Base-by-base conservation (phyloP, 257 asterid genomes). In the Forsythia suspensa region DNA sequence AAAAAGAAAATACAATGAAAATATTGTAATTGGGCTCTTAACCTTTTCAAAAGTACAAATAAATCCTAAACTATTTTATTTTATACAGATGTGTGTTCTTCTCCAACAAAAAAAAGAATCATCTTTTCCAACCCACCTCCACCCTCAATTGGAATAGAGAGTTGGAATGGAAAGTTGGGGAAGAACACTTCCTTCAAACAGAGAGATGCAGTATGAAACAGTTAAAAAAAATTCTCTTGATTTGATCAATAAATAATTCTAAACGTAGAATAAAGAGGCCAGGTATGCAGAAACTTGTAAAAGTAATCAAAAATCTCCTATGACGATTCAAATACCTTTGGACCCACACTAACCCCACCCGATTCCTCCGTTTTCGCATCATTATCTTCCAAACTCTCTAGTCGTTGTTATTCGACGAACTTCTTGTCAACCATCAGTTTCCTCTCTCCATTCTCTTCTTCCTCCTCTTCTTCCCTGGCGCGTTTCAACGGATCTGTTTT, bases 241-340 rank as follows among this genome's bases (percentile, higher is more conserved):
- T 1, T 40, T 39, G 24, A 20, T 20, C 40, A 42, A 36, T 42
- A 34, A 18, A 69, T 11, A 20, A 51, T 3, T 6, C 8, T 20
- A 20, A 65, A 20, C 0, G 24, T 5, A 39, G 20, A 20, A 9
- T 11, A 59, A 43, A 6, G 51, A 43, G 92, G 71, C 98, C 98
- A 94, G 55, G 72, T 38, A 71, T 86, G 97, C 42, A 92, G 92
- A 74, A 94, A 84, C 85, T 90, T 91, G 83, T 59, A 78, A 78
- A 91, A 92, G 81, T 94, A 94, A 80, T 94, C 96, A 77, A 85
- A 94, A 86, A 92, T 86, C 82, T 85, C 94, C 12, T 89, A 86
- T 0, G 97, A 85, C 38, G 96, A 85, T 15, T 55, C 88, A 73
- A 94, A 94, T 16, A 78, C 82, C 86, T 90, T 94, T 16, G 94